These are phyloP conservation scores for Helenozyma rhizophorensis DNA, from an alignment of 805 yeast species.

Conservation along the genomic window DNA sequence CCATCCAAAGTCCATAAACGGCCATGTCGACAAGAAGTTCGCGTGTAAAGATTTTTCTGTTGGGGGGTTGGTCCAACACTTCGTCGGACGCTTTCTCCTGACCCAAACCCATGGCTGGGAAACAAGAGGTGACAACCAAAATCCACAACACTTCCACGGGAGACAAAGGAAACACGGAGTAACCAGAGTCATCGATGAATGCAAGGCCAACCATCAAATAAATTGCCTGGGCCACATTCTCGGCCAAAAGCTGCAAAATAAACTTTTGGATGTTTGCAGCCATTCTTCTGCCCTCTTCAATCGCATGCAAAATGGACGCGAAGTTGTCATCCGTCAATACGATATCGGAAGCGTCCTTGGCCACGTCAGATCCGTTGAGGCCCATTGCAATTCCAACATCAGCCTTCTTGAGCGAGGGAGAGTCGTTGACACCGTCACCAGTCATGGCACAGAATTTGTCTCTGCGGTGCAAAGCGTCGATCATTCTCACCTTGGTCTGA, in stretches of 20 bases:
- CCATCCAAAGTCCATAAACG: slow-evolving; percentile 41
- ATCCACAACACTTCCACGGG: slow-evolving; percentile 26
- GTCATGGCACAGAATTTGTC: slow-evolving; percentile 66
- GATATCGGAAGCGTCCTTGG: slow-evolving; percentile 26
- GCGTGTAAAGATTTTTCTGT: slow-evolving; percentile 34
- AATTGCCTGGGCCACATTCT: slow-evolving; percentile 49
- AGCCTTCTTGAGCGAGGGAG: slow-evolving; percentile 24
- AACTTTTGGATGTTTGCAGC: slow-evolving; percentile 19
- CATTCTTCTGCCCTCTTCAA: slow-evolving; percentile 23
- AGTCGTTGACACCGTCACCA: slow-evolving; percentile 41
- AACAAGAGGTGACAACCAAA: slow-evolving; percentile 18
- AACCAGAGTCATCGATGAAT: slow-evolving; percentile 56
- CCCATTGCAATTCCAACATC: slow-evolving; percentile 30
- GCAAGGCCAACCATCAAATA: slow-evolving; percentile 68
- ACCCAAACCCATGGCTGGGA: slow-evolving; percentile 22
- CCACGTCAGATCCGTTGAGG: slow-evolving; percentile 26
- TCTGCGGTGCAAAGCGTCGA: slow-evolving; percentile 58
- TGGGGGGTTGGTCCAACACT: slow-evolving; percentile 35
- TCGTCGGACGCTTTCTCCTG: slow-evolving; percentile 39
- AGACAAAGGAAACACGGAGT: slow-evolving; percentile 76
- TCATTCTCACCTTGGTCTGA: slow-evolving; percentile 75
- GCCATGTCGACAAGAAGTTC: slow-evolving; percentile 40
- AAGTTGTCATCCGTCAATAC: slow-evolving; percentile 26
- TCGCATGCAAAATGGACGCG: slow-evolving; percentile 24
- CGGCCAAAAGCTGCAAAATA: slow-evolving; percentile 19